phyloP scores from a whole-genome alignment of 768 basidiomycete genomes.

The Naganishia kalamii region DNA sequence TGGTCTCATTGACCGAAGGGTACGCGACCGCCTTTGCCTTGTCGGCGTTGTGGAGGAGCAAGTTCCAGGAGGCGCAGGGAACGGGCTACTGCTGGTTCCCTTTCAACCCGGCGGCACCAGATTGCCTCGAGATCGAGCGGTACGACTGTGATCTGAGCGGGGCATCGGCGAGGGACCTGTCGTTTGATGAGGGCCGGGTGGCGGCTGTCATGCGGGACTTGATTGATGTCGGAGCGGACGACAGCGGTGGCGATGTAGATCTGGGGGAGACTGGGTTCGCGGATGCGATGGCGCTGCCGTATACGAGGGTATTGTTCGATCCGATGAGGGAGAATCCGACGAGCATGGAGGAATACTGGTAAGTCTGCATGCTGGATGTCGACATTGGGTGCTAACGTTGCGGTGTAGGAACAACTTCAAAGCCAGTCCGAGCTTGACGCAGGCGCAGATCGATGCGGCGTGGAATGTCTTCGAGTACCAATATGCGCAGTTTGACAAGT shows the following conservation, averaged over 20 bases:
- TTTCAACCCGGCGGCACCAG: background rate
- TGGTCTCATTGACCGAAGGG: constrained; percentile 1
- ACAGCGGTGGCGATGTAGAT: background rate
- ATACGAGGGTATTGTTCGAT: background rate
- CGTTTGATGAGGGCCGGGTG: constrained; percentile 4
- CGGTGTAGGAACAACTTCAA: constrained; percentile 4
- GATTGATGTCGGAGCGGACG: constrained; percentile 2
- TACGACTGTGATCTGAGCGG: background rate
- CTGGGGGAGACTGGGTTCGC: background rate
- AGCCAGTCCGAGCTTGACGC: background rate
- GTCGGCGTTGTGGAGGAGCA: background rate
- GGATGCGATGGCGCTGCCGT: background rate
- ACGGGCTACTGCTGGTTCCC: constrained; percentile 6
- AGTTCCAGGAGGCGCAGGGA: background rate
- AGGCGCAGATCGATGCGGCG: background rate
- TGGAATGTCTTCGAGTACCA: constrained; percentile 4
- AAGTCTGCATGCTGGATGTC: background rate
- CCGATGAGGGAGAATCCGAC: constrained; percentile 11
- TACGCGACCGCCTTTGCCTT: constrained; percentile 15
- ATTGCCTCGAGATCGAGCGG: background rate
- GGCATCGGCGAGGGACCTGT: background rate
- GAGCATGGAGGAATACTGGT: constrained; percentile 19
- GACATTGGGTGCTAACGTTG: background rate
- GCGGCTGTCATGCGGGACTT: constrained; percentile 4
- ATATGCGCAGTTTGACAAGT: background rate